Conservation (phyloP, 805 yeast genomes). For the Candida railenensis region DNA sequence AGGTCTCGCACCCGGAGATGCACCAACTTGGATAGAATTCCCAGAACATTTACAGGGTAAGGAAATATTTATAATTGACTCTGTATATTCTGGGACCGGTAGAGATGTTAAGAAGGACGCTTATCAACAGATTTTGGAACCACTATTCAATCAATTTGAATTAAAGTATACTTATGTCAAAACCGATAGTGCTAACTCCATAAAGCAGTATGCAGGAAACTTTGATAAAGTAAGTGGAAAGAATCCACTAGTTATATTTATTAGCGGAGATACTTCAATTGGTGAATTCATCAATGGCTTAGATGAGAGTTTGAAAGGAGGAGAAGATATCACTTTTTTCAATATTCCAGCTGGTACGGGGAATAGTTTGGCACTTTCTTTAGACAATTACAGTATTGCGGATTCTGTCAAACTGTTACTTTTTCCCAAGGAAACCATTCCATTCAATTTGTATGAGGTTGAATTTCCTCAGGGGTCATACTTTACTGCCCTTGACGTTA, state of each 20-base stretch:
- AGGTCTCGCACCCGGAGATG: not conserved
- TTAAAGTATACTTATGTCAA: constrained; percentile 39
- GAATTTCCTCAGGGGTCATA: constrained; percentile 37
- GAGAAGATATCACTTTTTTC: constrained; percentile 21
- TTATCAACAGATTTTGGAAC: constrained; percentile 43
- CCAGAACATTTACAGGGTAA: constrained; percentile 1
- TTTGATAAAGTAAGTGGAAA: constrained; percentile 14
- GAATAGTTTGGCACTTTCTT: constrained; percentile 71
- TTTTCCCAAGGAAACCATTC: constrained; percentile 13
- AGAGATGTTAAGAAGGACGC: constrained; percentile 29
- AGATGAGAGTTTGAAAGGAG: constrained; percentile 6
- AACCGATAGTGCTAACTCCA: constrained; percentile 41
- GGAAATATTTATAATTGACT: constrained; percentile 40
- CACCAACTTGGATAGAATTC: not conserved
- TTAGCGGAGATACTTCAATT: constrained; percentile 87
- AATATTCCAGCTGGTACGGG: constrained; percentile 81
- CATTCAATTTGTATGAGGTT: constrained; percentile 46
- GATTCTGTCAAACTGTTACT: constrained; percentile 37
- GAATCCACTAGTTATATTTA: constrained; percentile 49
- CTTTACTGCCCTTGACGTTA: constrained; percentile 18
- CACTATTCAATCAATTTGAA: constrained; percentile 42
- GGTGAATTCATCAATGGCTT: constrained; percentile 69
- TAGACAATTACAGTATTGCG: constrained; percentile 34
- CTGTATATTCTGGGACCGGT: constrained; percentile 49
- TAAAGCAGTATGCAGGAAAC: constrained; percentile 36